A percentile compares a stretch with the other conserved stretches of the same genome.
phyloP scores from a whole-genome alignment of 1,284 basidiomycete genomes.

The Earliella scabrosa region DNA sequence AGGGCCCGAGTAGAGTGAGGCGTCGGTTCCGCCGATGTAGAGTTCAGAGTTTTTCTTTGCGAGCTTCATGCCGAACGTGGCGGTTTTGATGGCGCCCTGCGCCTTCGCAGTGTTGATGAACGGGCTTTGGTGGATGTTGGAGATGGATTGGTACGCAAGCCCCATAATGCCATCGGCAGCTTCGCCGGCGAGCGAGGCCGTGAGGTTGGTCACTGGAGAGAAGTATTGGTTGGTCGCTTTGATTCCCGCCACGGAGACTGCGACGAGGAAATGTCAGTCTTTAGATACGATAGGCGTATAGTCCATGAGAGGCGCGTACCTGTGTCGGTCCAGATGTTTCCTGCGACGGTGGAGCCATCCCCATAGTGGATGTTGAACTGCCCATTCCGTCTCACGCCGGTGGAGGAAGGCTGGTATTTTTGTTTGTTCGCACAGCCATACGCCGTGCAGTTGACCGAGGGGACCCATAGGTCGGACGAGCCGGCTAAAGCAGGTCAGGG shows the following conservation, averaged over 20 bases:
- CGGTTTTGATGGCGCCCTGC: constrained; percentile 13
- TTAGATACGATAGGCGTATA: not conserved
- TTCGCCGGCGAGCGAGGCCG: constrained; percentile 16
- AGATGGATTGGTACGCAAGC: constrained; percentile 27
- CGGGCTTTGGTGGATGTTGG: constrained; percentile 22
- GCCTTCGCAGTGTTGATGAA: constrained; percentile 21
- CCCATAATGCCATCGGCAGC: constrained; percentile 31
- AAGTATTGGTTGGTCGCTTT: constrained; percentile 24
- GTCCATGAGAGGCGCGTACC: not conserved
- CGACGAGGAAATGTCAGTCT: not conserved
- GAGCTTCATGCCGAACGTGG: constrained; percentile 51
- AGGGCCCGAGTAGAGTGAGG: constrained; percentile 38
- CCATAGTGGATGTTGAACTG: constrained; percentile 44
- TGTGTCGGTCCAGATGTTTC: constrained; percentile 43
- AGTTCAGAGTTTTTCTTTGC: constrained; percentile 49
- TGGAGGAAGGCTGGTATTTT: constrained; percentile 38
- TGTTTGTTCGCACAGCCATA: constrained; percentile 36
- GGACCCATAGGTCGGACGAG: constrained; percentile 45
- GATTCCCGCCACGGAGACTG: constrained; percentile 31
- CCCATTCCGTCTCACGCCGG: constrained; percentile 22
- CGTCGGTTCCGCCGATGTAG: constrained; percentile 53
- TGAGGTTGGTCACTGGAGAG: constrained; percentile 26
- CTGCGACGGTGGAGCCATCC: constrained; percentile 45
- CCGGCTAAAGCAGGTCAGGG: constrained; percentile 22
- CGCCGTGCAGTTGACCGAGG: constrained; percentile 36